Percentiles rank a stretch among this genome's conserved stretches.
Conservation (phyloP, 2,329 filamentous ascomycete genomes). For the Cladosporium sphaerospermum region DNA sequence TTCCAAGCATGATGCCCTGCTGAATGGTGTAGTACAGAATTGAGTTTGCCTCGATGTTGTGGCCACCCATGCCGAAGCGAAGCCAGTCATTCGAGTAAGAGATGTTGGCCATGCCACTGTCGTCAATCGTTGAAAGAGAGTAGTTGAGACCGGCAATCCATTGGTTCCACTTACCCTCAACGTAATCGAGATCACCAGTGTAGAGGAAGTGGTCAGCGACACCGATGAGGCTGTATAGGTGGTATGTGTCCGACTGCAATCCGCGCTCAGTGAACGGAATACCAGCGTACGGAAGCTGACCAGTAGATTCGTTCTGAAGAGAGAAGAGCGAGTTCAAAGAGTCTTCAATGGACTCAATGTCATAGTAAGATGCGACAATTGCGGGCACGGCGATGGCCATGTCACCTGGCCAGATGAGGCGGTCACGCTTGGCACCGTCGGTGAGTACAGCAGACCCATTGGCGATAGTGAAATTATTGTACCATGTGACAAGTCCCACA, state of each 20-base stretch:
- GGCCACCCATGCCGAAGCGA: slow-evolving; percentile 44
- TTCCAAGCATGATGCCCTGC: slow-evolving; percentile 47
- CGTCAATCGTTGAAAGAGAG: slow-evolving; percentile 19
- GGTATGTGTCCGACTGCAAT: slow-evolving; percentile 47
- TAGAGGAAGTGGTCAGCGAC: slow-evolving; percentile 38
- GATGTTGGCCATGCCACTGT: slow-evolving; percentile 39
- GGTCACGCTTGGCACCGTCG: slow-evolving; percentile 36
- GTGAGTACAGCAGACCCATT: slow-evolving; percentile 31
- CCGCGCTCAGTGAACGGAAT: slow-evolving; percentile 20
- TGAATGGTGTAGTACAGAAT: slow-evolving; percentile 47
- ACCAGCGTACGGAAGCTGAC: slow-evolving; percentile 25
- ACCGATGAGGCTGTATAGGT: slow-evolving; percentile 45
- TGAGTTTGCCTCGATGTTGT: slow-evolving; percentile 42
- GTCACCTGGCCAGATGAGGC: slow-evolving; percentile 41
- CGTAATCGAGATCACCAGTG: slow-evolving; percentile 36
- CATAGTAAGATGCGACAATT: slow-evolving; percentile 44
- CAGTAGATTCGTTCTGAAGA: slow-evolving; percentile 22
- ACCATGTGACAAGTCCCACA: slow-evolving; percentile 23
- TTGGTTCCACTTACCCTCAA: slow-evolving; percentile 36
- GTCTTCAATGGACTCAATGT: slow-evolving; percentile 31
- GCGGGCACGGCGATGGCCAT: slow-evolving; percentile 46
- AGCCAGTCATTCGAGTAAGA: slow-evolving; percentile 43
- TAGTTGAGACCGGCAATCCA: slow-evolving; percentile 40
- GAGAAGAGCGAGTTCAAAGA: slow-evolving; percentile 26
- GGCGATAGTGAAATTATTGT: slow-evolving; percentile 31